Percentiles rank a stretch among this genome's conserved stretches.
Evolutionary conservation across 2,329 filamentous ascomycete species (phyloP).

Genomic region (Teratosphaeria zuluensis): DNA sequence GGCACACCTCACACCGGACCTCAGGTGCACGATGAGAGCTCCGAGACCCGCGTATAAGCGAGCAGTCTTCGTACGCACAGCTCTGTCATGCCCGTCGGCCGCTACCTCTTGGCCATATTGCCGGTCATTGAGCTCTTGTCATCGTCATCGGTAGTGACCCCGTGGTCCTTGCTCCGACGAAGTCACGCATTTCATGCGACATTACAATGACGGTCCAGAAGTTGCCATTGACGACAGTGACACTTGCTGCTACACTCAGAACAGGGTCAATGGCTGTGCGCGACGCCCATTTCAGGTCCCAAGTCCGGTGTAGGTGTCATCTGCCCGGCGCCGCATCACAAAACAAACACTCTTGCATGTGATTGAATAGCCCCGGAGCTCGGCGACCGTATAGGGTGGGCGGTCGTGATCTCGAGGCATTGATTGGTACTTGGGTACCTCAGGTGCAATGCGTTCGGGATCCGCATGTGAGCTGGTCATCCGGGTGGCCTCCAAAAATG

Average conservation of each 20-base stretch:
- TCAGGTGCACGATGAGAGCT: background rate
- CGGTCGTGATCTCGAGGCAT: background rate
- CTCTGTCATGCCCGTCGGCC: background rate
- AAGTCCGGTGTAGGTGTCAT: background rate
- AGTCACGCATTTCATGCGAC: background rate
- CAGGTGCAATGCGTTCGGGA: background rate
- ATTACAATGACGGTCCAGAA: background rate
- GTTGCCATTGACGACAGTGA: background rate
- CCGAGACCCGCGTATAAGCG: background rate
- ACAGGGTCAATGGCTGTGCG: background rate
- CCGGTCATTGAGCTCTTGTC: background rate
- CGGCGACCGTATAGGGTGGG: background rate
- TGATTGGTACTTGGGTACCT: background rate
- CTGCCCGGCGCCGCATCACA: background rate
- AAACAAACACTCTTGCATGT: background rate
- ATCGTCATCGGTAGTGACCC: background rate
- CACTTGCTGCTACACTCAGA: background rate
- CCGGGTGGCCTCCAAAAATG: background rate
- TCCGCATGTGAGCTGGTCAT: background rate
- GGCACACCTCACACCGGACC: background rate
- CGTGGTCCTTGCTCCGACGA: background rate
- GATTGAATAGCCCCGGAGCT: background rate
- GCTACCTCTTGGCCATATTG: background rate
- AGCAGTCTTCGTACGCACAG: background rate
- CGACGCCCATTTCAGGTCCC: background rate